Evolutionary conservation across 2,329 filamentous ascomycete species (phyloP).

Genomic region (Penicillium sp.): DNA sequence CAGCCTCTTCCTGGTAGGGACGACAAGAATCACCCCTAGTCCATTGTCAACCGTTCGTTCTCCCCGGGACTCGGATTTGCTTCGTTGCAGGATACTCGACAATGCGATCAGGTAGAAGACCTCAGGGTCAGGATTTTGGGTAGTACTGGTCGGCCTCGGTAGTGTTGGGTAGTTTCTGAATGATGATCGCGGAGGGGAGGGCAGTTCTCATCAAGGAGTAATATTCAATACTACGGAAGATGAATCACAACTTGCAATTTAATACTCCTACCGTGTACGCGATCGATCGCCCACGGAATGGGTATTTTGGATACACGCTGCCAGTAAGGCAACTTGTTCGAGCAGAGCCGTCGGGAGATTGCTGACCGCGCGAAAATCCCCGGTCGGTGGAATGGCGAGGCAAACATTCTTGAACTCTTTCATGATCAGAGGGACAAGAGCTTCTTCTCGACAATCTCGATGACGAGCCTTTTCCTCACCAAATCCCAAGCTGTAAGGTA

Average conservation of each 20-base stretch:
- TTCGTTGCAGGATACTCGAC: slow-evolving; percentile 27
- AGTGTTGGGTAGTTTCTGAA: slow-evolving; percentile 22
- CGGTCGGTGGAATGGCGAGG: slow-evolving; percentile 33
- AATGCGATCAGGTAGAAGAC: slow-evolving; percentile 31
- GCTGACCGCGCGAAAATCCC: slow-evolving; percentile 26
- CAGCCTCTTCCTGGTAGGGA: slow-evolving; percentile 3
- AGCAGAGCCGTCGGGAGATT: slow-evolving; percentile 3
- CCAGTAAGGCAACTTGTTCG: slow-evolving; percentile 4
- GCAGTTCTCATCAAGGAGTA: too few relatives aligned
- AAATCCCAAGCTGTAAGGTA: too few relatives aligned
- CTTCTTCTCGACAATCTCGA: slow-evolving; percentile 16
- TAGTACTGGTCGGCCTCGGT: slow-evolving; percentile 25
- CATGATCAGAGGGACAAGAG: slow-evolving; percentile 26
- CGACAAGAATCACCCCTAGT: slow-evolving; percentile 22
- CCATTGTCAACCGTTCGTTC: slow-evolving; percentile 19
- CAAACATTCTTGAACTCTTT: slow-evolving; percentile 39
- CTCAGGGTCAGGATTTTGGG: slow-evolving; percentile 16
- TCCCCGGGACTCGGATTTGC: slow-evolving; percentile 25
- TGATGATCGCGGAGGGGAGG: too few relatives aligned
- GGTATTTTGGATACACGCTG: slow-evolving; percentile 9
- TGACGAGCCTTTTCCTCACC: slow-evolving; percentile 17
- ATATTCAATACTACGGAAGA: neutral
- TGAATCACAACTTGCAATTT: slow-evolving; percentile 7
- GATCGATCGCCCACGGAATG: neutral
- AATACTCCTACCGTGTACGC: slow-evolving; percentile 1